Base-by-base conservation (phyloP, 31 red algal genomes). In the Asparagopsis taxiformis region DNA sequence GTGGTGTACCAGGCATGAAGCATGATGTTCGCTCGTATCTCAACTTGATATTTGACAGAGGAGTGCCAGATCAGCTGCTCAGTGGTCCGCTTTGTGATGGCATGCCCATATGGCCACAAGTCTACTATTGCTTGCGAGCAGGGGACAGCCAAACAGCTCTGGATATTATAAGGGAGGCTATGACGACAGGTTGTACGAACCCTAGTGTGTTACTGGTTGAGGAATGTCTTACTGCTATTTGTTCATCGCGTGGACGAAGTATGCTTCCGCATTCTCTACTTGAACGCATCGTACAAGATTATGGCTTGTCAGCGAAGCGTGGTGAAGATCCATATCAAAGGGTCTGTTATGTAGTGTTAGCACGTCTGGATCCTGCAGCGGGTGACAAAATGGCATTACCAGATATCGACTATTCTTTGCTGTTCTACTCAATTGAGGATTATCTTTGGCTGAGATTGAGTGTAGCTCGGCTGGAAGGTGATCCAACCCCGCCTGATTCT, bases 341-440 rank as follows among this genome's bases (percentile, higher is more conserved):
- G 6, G 89, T 70, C 9, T 94, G 85, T 39, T 98, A 76, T 58
- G 68, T 94, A 31, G 66, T 93, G 6, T 58, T 94, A 20, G 77
- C 78, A 16, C 68, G 89, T 4, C 57, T 93, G 2, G 77, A 91
- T 53, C 65, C 76, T 15, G 62, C 72, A 13, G 68, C 70, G 10
- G 82, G 67, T 21, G 94, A 89, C 24, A 74, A 68, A 35, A 66
- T 89, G 71, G 77, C 80, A n/a, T 59, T 97, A 22, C 71, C 72
- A 30, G 74, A 82, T 8, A 63, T 66, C 29, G 94, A 97, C 71
- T 93, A 93, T 55, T 67, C 59, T 11, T 59, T 91, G 25, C 72
- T 97, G 19, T 92, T 97, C 37, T 84, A 72, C 56, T 88, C 88
- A 17, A 83, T 97, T 60, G 94, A 97, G 55, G 94, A 97, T 66